These are phyloP conservation scores for Phylloboletellus chloephorus DNA, from an alignment of 1,284 basidiomycete species.

Conservation along the genomic window DNA sequence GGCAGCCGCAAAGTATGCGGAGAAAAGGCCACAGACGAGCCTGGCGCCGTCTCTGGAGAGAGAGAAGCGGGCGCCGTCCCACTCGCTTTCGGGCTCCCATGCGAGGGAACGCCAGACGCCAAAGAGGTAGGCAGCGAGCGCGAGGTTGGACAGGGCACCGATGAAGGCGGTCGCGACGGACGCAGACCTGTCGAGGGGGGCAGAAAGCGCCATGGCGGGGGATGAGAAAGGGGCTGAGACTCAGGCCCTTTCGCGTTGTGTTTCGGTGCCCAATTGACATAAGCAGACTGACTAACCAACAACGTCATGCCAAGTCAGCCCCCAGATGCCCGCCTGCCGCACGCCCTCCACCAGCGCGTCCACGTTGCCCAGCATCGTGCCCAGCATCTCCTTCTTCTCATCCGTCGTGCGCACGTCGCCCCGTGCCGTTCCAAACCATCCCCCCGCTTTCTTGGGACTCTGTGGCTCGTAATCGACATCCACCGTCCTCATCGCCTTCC, in stretches of 20 bases:
- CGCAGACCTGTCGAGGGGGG: conserved; percentile 41
- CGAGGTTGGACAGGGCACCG: conserved; percentile 50
- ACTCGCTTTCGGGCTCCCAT: conserved; percentile 67
- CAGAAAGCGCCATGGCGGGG: conserved; percentile 10
- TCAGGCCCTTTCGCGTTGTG: not conserved
- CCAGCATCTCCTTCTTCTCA: conserved; percentile 79
- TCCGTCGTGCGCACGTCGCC: conserved; percentile 55
- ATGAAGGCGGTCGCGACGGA: conserved; percentile 52
- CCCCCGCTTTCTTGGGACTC: conserved; percentile 52
- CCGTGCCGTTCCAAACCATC: conserved; percentile 3
- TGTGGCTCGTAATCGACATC: conserved; percentile 68
- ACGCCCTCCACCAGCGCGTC: conserved; percentile 83
- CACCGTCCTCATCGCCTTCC: conserved; percentile 17
- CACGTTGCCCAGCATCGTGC: conserved; percentile 80
- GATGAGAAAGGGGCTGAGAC: conserved; percentile 8
- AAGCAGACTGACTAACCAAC: too few species aligned
- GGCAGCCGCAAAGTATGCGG: conserved; percentile 59
- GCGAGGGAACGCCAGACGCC: conserved; percentile 55
- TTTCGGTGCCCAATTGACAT: not conserved
- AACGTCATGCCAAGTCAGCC: conserved; percentile 33
- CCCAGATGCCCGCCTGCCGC: conserved; percentile 79
- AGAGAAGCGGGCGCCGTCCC: conserved; percentile 57
- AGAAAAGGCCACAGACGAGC: conserved; percentile 60
- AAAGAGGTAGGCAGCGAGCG: conserved; percentile 51
- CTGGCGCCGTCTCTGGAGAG: conserved; percentile 58